A percentile compares a stretch with the other conserved stretches of the same genome.
Evolutionary conservation across 2,329 filamentous ascomycete genomes (phyloP).

Genomic region (Ophiostoma perfectum): DNA sequence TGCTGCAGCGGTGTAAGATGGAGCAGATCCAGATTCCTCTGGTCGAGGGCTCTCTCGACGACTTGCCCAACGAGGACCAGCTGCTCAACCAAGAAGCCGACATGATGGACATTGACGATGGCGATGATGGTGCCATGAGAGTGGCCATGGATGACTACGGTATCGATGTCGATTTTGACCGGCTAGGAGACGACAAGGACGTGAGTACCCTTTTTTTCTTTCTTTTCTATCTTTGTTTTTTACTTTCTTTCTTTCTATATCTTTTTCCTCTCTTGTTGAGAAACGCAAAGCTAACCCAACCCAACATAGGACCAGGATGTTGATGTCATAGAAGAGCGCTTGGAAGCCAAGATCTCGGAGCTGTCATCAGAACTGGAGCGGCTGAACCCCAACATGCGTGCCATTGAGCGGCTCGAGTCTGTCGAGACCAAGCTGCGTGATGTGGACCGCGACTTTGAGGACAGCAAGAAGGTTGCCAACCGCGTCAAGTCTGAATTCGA

Average conservation of each 20-base stretch:
- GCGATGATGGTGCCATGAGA: conserved; percentile 54
- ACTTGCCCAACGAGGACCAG: conserved; percentile 80
- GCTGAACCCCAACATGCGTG: conserved; percentile 93
- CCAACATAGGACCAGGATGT: conserved; percentile 35
- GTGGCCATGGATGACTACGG: conserved; percentile 80
- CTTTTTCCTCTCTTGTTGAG: background rate
- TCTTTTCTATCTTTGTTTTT: conserved; percentile 42
- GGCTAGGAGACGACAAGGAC: conserved; percentile 73
- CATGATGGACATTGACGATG: conserved; percentile 87
- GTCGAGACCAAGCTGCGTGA: conserved; percentile 77
- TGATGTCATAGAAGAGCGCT: conserved; percentile 63
- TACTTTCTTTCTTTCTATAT: background rate
- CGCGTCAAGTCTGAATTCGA: conserved; percentile 53
- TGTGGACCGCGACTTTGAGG: conserved; percentile 84
- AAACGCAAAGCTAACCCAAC: too few species aligned
- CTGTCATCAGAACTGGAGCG: conserved; percentile 81
- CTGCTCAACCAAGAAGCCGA: conserved; percentile 75
- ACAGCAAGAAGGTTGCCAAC: conserved; percentile 68
- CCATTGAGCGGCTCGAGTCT: conserved; percentile 81
- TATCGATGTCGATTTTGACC: conserved; percentile 80
- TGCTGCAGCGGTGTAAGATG: conserved; percentile 84
- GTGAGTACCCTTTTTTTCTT: too few species aligned
- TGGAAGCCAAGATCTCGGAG: conserved; percentile 70
- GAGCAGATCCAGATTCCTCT: conserved; percentile 89
- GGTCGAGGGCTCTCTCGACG: conserved; percentile 68